A percentile compares a stretch with the other conserved stretches of the same genome.
Conservation (phyloP, 139 green algal species). For the Chlamydomonas schloesseri region DNA sequence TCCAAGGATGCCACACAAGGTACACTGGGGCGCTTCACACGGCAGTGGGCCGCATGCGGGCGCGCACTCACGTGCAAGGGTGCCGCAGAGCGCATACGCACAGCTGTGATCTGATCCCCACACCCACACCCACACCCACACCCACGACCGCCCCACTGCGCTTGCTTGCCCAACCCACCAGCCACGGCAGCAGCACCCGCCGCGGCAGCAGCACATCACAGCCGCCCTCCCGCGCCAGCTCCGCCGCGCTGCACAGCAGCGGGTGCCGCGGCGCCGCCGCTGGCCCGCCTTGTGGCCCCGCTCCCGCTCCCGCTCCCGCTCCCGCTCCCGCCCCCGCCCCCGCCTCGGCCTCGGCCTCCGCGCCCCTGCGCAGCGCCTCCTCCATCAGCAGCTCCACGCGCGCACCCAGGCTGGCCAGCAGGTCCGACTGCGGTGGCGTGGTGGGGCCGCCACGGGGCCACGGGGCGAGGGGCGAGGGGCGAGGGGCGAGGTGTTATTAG, state of each 20-base stretch:
- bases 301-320: background rate
- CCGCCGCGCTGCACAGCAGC: constrained; percentile 23
- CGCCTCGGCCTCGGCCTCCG: constrained; percentile 15
- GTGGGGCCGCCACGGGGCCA: too few relatives aligned
- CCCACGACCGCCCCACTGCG: too few relatives aligned
- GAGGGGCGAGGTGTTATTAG: too few relatives aligned
- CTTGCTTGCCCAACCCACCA: constrained; percentile 4
- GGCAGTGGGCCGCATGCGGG: too few relatives aligned
- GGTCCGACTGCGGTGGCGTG: constrained; percentile 45
- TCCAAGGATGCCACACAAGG: too few relatives aligned
- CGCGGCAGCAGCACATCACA: constrained; percentile 39
- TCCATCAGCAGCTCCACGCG: constrained; percentile 55
- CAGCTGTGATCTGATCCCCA: too few relatives aligned
- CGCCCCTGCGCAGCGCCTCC: constrained; percentile 30
- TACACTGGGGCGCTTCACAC: too few relatives aligned
- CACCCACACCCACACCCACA: background rate
- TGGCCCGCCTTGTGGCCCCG: too few relatives aligned
- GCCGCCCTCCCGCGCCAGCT: background rate
- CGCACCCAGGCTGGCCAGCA: constrained; percentile 40
- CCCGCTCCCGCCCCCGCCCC: background rate
- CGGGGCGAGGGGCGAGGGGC: too few relatives aligned
- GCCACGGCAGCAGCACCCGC: constrained; percentile 58
- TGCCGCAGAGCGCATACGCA: too few relatives aligned
- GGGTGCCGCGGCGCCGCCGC: constrained; percentile 29
- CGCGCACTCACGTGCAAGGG: too few relatives aligned